Evolutionary conservation across 2,329 filamentous ascomycete genomes (phyloP), one percentile per base, ranked within the genome.

Genomic region (Tolypocladium cylindrosporum): DNA sequence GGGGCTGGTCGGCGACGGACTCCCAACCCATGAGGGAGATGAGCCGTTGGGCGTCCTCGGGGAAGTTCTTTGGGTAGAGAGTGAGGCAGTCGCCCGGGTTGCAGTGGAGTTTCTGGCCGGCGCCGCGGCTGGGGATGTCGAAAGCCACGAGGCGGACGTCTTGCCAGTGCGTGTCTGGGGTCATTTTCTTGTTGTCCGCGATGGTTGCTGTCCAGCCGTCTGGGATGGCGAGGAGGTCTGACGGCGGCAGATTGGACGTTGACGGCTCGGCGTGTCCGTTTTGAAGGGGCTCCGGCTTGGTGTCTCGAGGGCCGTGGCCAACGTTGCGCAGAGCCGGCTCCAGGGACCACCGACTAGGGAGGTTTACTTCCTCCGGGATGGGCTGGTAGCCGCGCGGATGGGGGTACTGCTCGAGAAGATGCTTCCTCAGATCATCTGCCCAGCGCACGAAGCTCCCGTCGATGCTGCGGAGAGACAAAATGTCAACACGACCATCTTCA

Each of bases 1-100:
- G 77, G 0, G 80, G 80, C 16, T 68, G 71, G 68, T 97, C 90
- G 21, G 92, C 92, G 10, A 91, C 74, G 1, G 78, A 70, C 8
- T 79, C 76, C 92, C 94, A 97, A 4, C 74, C 79, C 89, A 96
- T 94, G 52, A 91, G 79, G 4, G 83, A 73, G 59, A 97, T 86
- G 57, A 99, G 80, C 27, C 80, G 77, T 56, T 91, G 77, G n/a
- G 94, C 92, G 66, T 97, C 92, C 9, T 79, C 74, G 0, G 88
- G 80, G 61, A 91, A 92, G 71, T 97, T 97, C 68, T 93, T 93
- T 5, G 94, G 93, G 60, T 88, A 91, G 21, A 99, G 82, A 7
- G 86, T 85, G 8, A 96, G 75, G 31, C 90, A 87, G 65, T 96
- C 90, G 7, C 93, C 92, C 0, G 94, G 91, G 0, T 86, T 52